Percentiles rank a stretch among this genome's conserved stretches.
Evolutionary conservation across 768 basidiomycete species (phyloP).

Genomic region (Podaxis sp.): DNA sequence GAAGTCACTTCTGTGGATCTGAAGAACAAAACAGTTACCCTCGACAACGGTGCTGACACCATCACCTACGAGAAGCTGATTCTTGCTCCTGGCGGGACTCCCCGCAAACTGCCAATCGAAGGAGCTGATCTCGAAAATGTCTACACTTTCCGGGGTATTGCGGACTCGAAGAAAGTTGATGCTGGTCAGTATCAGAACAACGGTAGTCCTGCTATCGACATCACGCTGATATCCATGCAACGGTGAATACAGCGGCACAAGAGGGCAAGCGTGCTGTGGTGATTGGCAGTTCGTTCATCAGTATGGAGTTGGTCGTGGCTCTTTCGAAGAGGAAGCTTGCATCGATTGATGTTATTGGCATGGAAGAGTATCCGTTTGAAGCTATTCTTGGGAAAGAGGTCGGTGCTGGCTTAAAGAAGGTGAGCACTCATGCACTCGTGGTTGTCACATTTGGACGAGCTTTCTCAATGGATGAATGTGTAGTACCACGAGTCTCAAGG

Average conservation of each 20-base stretch:
- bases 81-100: constrained; percentile 73
- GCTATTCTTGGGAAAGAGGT: constrained; percentile 77
- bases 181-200: constrained; percentile 42
- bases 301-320: constrained; percentile 88
- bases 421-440: constrained; percentile 21
- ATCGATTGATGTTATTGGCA: constrained; percentile 81
- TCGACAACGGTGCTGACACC: constrained; percentile 57
- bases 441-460: neutral
- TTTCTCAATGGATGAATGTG: neutral
- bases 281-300: constrained; percentile 89
- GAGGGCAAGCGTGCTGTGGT: constrained; percentile 78
- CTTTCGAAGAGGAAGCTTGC: constrained; percentile 71
- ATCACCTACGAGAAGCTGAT: constrained; percentile 76
- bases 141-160: constrained; percentile 66
- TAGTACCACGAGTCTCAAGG: constrained; percentile 82
- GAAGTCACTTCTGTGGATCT: constrained; percentile 72
- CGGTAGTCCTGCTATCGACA: neutral
- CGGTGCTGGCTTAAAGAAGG: constrained; percentile 76
- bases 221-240: constrained; percentile 9
- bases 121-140: constrained; percentile 77
- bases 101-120: constrained; percentile 74
- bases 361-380: constrained; percentile 81
- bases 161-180: constrained; percentile 71
- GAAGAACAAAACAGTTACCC: constrained; percentile 55
- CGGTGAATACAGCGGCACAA: constrained; percentile 44